Conservation (phyloP, 1,284 basidiomycete genomes). For the Puccinia novopanici region DNA sequence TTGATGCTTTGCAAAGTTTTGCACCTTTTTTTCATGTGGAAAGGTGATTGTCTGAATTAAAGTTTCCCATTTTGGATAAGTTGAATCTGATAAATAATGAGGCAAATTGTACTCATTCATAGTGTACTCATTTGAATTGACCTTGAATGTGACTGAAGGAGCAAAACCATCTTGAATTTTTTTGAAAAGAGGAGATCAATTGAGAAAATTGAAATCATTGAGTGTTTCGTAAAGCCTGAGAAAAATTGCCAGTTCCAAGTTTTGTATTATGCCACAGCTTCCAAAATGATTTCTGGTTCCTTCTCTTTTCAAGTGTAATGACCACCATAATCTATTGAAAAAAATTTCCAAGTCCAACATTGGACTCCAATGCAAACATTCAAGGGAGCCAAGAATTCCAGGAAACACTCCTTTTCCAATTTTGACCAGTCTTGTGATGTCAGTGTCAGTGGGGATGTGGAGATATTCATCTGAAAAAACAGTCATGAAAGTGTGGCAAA, state of each 20-base stretch:
- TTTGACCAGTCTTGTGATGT: neutral
- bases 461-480: neutral
- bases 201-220: neutral
- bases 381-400: conserved; percentile 19
- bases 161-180: neutral
- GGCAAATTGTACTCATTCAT: neutral
- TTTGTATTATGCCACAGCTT: too few species aligned
- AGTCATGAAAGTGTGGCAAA: neutral
- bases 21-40: neutral
- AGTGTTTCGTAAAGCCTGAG: too few species aligned
- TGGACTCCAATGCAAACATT: conserved; percentile 33
- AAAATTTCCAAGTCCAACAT: conserved; percentile 26
- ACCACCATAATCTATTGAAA: neutral
- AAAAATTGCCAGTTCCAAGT: too few species aligned
- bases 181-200: neutral
- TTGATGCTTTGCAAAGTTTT: conserved; percentile 18
- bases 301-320: conserved; percentile 18
- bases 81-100: neutral
- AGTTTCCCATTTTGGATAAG: neutral
- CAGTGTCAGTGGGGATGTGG: neutral
- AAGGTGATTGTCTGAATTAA: neutral
- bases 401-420: neutral
- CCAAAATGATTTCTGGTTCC: neutral
- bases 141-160: neutral
- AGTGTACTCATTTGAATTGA: conserved; percentile 23